phyloP scores from a whole-genome alignment of 768 basidiomycete species.

The Mycena rosella region DNA sequence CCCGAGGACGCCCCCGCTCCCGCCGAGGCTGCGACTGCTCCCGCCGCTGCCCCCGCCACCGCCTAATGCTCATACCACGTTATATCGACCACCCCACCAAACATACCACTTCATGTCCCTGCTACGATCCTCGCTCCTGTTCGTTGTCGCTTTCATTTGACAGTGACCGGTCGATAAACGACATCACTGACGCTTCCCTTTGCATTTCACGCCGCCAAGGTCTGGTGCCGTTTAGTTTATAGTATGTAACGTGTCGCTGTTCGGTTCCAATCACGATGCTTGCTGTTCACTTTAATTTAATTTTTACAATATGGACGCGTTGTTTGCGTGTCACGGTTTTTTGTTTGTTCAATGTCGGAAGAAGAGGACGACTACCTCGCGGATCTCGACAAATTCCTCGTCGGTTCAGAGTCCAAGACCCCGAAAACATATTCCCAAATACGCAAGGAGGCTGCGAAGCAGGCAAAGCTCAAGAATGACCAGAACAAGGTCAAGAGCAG shows the following conservation, averaged over 20 bases:
- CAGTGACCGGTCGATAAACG: slow-evolving; percentile 43
- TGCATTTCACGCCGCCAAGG: slow-evolving; percentile 46
- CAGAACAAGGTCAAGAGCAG: slow-evolving; percentile 74
- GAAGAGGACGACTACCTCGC: slow-evolving; percentile 91
- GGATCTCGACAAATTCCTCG: slow-evolving; percentile 77
- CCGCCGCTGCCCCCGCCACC: slow-evolving; percentile 41
- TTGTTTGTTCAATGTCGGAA: slow-evolving; percentile 65
- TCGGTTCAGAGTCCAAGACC: slow-evolving; percentile 53
- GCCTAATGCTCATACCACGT: slow-evolving; percentile 40
- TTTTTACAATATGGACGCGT: not conserved
- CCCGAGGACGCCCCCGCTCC: slow-evolving; percentile 41
- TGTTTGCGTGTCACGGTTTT: slow-evolving; percentile 10
- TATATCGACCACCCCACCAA: slow-evolving; percentile 23
- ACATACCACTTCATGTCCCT: slow-evolving; percentile 38
- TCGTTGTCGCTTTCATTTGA: slow-evolving; percentile 49
- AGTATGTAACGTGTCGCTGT: slow-evolving; percentile 43
- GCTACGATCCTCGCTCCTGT: slow-evolving; percentile 42
- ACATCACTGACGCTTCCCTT: slow-evolving; percentile 37
- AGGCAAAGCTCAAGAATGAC: slow-evolving; percentile 73
- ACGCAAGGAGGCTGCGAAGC: slow-evolving; percentile 73
- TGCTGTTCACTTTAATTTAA: slow-evolving; percentile 22
- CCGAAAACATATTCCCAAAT: slow-evolving; percentile 78
- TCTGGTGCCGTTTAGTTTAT: slow-evolving; percentile 62
- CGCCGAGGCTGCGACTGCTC: slow-evolving; percentile 39
- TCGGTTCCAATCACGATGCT: slow-evolving; percentile 38